Base-by-base conservation (phyloP, 1,284 basidiomycete species). In the Fomitopsis schrenkii region DNA sequence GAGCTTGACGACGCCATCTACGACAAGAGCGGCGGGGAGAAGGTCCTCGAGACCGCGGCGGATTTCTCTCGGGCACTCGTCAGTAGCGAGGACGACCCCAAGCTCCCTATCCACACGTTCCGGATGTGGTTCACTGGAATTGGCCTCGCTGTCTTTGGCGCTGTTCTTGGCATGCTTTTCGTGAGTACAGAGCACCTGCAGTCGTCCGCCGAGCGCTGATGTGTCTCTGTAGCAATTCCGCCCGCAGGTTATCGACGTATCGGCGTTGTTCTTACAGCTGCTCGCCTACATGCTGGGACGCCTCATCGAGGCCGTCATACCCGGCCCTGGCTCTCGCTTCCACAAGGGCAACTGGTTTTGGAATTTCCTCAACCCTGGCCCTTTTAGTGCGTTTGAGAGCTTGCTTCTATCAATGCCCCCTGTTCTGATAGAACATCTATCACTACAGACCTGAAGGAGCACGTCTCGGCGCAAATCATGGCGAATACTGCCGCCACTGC, bases 401-500 rank as follows among this genome's bases (percentile, higher is more conserved):
- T 26, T 17, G 60, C 17, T 35, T 36, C 53, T 46, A 48, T 28
- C 50, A 48, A 36, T 54, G 35, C 5, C 5, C 35, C 2, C 35
- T 1, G 14, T 38, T 54, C 52, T 54, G 15, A 38, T 54, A 19
- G 2, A n/a, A 10, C 48, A 8, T 35, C 15, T 17, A 38, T 12
- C 7, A 28, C 44, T 36, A 5, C 35, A 81, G 80, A 85, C 69
- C 75, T 84, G 69, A 83, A 83, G 74, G 85, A 87, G 68, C 83
- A 86, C 68, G 82, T 83, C 40, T 80, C 83, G 2, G 83, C 85
- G 62, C 82, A 80, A n/a, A 84, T 86, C 63, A 83, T 86, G 72
- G 67, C 66, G 54, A 70, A 72, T 48, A 70, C 72, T 26, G 70
- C 72, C 56, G 71, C 71, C n/a, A 57, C 56, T 50, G 59, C 55